Base-by-base conservation (phyloP, 331 rosid species). In the Telfairia occidentalis region DNA sequence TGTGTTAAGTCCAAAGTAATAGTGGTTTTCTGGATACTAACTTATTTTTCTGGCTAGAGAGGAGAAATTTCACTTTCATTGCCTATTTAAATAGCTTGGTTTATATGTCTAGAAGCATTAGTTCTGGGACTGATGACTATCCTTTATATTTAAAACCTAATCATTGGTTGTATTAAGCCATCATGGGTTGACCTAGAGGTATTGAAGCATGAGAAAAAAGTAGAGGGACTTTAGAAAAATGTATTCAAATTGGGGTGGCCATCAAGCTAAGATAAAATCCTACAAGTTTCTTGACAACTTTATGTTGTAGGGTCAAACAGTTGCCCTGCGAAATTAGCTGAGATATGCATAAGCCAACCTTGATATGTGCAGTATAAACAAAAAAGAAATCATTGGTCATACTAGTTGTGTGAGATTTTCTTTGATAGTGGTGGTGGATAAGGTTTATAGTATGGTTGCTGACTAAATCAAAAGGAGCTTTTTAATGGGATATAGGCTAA, bases 401-500 rank as follows among this genome's bases (percentile, higher is more conserved):
- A 19, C 50, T 5, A 24, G 30, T 40, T 66, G 34, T 13, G 5
- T 67, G 53, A 42, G 29, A 42, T 23, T 42, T 67, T 23, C 6
- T 5, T 11, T 23, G 37, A 67, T 42, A 23, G 5, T 42, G 18
- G 5, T 42, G 18, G 37, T 24, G 73, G 54, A 65, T 65, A 65
- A 37, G 52, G 73, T 37, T 65, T 24, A 42, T 23, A 5, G 13
- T 67, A 23, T 5, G 5, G 54, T n/a, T 42, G 54, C 5, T 42
- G 73, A 24, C 2, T 4, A 23, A 19, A 66, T 16, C 11, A 42
- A 21, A 23, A 21, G 53, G 34, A 40, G 73, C 34, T 29, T 5
- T 66, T 66, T 37, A 21, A 66, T 40, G 73, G 30, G 73, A 5
- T 10, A 53, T 66, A 19, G 72, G 72, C n/a, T 65, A 65, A 67